Evolutionary conservation across 2,329 filamentous ascomycete genomes (phyloP), one percentile per base, ranked within the genome.

Genomic region (Lasiodiplodia theobromae): DNA sequence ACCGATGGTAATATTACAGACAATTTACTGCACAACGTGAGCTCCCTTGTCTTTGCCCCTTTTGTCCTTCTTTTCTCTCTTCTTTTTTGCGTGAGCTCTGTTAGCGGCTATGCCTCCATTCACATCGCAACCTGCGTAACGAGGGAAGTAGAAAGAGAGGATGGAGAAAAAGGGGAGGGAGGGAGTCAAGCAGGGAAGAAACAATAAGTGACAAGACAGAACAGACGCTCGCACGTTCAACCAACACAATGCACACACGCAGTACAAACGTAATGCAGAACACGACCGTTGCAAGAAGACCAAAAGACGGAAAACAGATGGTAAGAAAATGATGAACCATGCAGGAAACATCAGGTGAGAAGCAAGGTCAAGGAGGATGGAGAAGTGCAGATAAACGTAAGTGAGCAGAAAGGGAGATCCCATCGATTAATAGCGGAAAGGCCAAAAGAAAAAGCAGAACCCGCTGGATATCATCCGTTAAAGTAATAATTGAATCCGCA

Each of bases 381-480:
- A n/a, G 10, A 21, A 47, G 11, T 3, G 38, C n/a, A 10, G n/a
- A 21, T 4, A 18, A 44, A n/a, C 18, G 7, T 18, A 4, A 8
- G 18, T 18, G 23, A 25, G 51, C 25, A 53, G 51, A 53, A 53
- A 28, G 25, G 16, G 16, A 53, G 8, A 28, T 14, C 44, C 38
- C 44, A 47, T 47, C n/a, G 44, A 47, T 47, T 47, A 47, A 10
- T 47, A 47, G 44, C 44, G 44, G 44, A 21, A n/a, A 47, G 18
- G n/a, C 44, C 18, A 28, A 37, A 37, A n/a, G 21, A 28, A 28
- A n/a, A 56, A 56, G 28, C n/a, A 56, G 16, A 28, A 28, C 23
- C 34, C n/a, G 38, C 18, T 60, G 56, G 38, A 60, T 40, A 60
- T 44, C 56, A 7, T 57, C 25, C 54, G 12, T 38, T 56, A 31